phyloP scores from a whole-genome alignment of 495 filamentous ascomycete genomes.

The Tuber magnatum region DNA sequence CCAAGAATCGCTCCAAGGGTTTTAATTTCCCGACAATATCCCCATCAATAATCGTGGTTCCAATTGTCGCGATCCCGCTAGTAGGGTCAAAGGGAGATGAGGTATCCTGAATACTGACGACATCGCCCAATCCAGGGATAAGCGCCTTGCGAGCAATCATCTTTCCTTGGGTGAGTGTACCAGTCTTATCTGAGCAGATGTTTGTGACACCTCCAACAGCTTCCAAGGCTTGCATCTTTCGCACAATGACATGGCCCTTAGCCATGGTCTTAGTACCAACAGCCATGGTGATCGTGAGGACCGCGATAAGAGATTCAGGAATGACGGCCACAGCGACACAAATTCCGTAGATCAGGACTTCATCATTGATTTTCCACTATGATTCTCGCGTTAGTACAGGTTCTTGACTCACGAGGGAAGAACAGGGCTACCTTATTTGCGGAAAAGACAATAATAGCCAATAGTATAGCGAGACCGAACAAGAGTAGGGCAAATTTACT shows the following conservation, averaged over 20 bases:
- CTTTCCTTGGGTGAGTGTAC: constrained; percentile 56
- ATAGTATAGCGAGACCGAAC: constrained; percentile 61
- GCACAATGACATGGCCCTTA: constrained; percentile 59
- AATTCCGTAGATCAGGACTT: constrained; percentile 62
- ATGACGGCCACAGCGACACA: constrained; percentile 65
- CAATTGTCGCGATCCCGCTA: constrained; percentile 31
- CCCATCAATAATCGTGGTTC: constrained; percentile 31
- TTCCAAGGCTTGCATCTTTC: constrained; percentile 60
- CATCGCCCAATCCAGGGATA: constrained; percentile 36
- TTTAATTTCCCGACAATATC: constrained; percentile 14
- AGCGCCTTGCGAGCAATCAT: constrained; percentile 52
- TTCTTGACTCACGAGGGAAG: neutral
- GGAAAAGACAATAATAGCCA: constrained; percentile 61
- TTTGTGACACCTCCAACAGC: constrained; percentile 55
- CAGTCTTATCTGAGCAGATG: constrained; percentile 59
- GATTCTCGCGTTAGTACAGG: neutral
- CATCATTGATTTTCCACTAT: constrained; percentile 51
- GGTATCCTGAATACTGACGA: constrained; percentile 36
- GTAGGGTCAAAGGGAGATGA: constrained; percentile 40
- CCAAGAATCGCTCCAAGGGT: constrained; percentile 35
- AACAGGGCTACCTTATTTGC: constrained; percentile 45
- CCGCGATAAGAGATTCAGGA: constrained; percentile 67
- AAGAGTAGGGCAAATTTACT: constrained; percentile 64
- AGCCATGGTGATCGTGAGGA: constrained; percentile 69
- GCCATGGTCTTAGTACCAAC: constrained; percentile 68